Evolutionary conservation across 139 green algal species (phyloP).

Genomic region (Tetratostichococcus sp.): DNA sequence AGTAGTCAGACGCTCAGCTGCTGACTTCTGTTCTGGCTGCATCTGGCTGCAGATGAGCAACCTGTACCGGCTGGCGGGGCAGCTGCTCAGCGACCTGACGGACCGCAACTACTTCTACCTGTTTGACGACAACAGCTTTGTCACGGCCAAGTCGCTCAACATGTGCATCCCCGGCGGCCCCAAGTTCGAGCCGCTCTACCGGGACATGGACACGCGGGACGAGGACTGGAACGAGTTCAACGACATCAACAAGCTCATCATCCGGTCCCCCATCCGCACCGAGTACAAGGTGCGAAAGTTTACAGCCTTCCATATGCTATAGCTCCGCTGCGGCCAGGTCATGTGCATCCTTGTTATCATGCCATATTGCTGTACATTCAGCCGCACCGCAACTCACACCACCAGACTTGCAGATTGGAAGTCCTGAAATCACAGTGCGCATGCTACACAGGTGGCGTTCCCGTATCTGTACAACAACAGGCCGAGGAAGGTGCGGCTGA

Average conservation of each 20-base stretch:
- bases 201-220: constrained; percentile 91
- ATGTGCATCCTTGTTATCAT: too few relatives aligned
- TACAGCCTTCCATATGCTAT: too few relatives aligned
- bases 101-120: constrained; percentile 99
- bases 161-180: constrained; percentile 97
- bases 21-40: neutral
- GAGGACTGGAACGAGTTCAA: constrained; percentile 99
- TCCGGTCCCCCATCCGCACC: constrained; percentile 83
- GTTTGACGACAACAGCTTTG: constrained; percentile 85
- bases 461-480: constrained; percentile 99
- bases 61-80: constrained; percentile 38
- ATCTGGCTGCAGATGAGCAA: neutral
- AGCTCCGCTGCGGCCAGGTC: too few relatives aligned
- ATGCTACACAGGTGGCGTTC: constrained; percentile 78
- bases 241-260: constrained; percentile 99
- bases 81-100: constrained; percentile 94
- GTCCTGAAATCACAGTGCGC: too few relatives aligned
- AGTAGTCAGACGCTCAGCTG: too few relatives aligned
- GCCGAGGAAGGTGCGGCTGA: constrained; percentile 87
- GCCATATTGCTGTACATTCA: too few relatives aligned
- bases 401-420: too few relatives aligned
- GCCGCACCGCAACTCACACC: too few relatives aligned
- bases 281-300: constrained; percentile 65
- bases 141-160: constrained; percentile 90
- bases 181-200: constrained; percentile 99